Evolutionary conservation across 148 eudicot genomes (phyloP), one percentile per base, ranked within the genome.

Genomic region (Rhododendron williamsianum): DNA sequence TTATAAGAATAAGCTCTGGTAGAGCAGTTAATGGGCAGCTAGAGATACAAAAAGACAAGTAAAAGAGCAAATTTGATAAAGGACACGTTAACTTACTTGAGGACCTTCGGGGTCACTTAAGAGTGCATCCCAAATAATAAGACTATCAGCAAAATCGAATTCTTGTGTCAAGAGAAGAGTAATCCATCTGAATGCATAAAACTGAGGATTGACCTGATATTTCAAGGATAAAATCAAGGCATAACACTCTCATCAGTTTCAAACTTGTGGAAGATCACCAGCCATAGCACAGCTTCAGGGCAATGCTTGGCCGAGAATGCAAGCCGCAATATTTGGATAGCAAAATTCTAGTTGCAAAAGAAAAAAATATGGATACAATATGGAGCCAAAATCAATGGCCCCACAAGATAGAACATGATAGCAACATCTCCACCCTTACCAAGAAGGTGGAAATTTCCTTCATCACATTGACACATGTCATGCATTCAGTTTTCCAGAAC

Each of bases 101-200:
- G 98, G 99, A 80, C 99, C 99, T 87, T 97, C 99, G 27, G 98
- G 95, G 86, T 97, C 98, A 90, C 99, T 97, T 84, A 97, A 88
- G 80, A 97, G 94, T 48, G 95, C 92, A 86, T 97, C 99, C 99
- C 99, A 97, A 71, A 97, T 97, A 27, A 91, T 89, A 84, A 95
- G 98, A 89, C 91, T 92, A 60, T 97, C 99, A 0, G 93, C 89
- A 81, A 97, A 97, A 87, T 91, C 86, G 92, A 95, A 97, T 84
- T 71, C 99, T 94, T 97, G 98, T 82, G 98, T 97, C 90, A 95
- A 90, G 77, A 95, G 98, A 85, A 97, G 99, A 45, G 99, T 97
- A 69, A 97, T 97, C 99, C 99, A 97, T 89, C 98, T 92, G 88
- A 97, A 97, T 80, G 99, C 96, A 86, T 97, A 97, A 87, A 97